Evolutionary conservation across 768 basidiomycete genomes (phyloP).

Genomic region (Austroboletus eburneus): DNA sequence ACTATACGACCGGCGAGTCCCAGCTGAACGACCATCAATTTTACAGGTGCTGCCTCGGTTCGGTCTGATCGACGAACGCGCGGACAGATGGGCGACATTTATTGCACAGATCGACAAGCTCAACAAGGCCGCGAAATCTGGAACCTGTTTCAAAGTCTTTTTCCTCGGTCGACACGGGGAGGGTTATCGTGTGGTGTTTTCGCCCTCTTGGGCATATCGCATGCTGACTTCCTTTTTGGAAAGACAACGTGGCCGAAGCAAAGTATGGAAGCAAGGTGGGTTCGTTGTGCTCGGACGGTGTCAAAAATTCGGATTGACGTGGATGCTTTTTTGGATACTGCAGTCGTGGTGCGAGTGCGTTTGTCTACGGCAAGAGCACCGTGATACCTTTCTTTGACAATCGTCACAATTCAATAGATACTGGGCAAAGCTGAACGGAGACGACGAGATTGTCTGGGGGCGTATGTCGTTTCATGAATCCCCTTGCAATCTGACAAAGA

Average conservation of each 20-base stretch:
- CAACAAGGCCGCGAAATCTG: conserved; percentile 11
- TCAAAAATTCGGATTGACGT: too few species aligned
- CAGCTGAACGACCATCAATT: background rate
- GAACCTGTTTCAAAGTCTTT: conserved; percentile 46
- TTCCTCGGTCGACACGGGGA: conserved; percentile 69
- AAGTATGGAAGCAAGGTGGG: conserved; percentile 56
- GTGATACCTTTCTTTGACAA: background rate
- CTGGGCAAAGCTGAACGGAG: conserved; percentile 61
- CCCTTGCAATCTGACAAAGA: conserved; percentile 3
- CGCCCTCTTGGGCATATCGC: too few species aligned
- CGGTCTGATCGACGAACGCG: conserved; percentile 38
- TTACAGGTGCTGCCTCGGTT: conserved; percentile 19
- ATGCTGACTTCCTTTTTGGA: background rate
- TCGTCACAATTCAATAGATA: conserved; percentile 34
- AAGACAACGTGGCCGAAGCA: conserved; percentile 66
- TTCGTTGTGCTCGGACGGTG: too few species aligned
- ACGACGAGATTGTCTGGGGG: conserved; percentile 68
- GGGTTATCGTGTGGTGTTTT: conserved; percentile 46
- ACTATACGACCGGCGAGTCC: background rate
- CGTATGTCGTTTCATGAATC: conserved; percentile 42
- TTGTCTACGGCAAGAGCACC: too few species aligned
- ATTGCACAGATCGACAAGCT: conserved; percentile 39
- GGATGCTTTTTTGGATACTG: too few species aligned
- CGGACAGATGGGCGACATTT: conserved; percentile 48
- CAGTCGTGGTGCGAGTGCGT: conserved; percentile 59